A percentile compares a stretch with the other conserved stretches of the same genome.
Evolutionary conservation across 768 basidiomycete species (phyloP).

Genomic region (Tubosaeta sp.): DNA sequence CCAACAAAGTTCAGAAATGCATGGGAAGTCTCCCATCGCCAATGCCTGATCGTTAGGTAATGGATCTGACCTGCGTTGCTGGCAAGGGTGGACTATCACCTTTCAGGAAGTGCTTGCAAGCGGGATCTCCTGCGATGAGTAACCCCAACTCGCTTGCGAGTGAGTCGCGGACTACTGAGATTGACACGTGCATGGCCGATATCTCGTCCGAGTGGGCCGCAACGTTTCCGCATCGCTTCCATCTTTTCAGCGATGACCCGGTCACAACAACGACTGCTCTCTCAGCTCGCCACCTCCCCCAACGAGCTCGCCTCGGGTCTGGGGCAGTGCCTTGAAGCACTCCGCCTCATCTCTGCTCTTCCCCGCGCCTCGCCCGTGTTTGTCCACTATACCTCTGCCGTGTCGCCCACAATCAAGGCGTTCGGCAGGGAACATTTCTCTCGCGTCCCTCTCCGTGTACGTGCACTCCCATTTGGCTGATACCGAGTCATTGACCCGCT

Average conservation of each 20-base stretch:
- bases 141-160: too few relatives aligned
- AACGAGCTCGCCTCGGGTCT: conserved; percentile 32
- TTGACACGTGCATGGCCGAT: too few relatives aligned
- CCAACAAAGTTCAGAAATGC: too few relatives aligned
- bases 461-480: conserved; percentile 1
- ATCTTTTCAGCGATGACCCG: conserved; percentile 15
- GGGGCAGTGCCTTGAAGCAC: conserved; percentile 32
- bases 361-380: conserved; percentile 27
- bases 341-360: conserved; percentile 28
- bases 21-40: too few relatives aligned
- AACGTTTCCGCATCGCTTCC: neutral
- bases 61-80: too few relatives aligned
- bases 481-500: neutral
- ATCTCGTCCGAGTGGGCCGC: neutral
- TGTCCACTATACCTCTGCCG: conserved; percentile 18
- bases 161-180: too few relatives aligned
- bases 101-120: too few relatives aligned
- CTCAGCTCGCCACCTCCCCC: conserved; percentile 30
- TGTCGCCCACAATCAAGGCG: conserved; percentile 21
- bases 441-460: conserved; percentile 30
- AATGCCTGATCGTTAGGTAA: too few relatives aligned
- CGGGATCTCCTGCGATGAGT: too few relatives aligned
- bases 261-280: conserved; percentile 26
- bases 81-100: too few relatives aligned
- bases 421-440: conserved; percentile 31